Evolutionary conservation across 176 grass and related monocot species (phyloP).

Genomic region (Saccharum officinarum): DNA sequence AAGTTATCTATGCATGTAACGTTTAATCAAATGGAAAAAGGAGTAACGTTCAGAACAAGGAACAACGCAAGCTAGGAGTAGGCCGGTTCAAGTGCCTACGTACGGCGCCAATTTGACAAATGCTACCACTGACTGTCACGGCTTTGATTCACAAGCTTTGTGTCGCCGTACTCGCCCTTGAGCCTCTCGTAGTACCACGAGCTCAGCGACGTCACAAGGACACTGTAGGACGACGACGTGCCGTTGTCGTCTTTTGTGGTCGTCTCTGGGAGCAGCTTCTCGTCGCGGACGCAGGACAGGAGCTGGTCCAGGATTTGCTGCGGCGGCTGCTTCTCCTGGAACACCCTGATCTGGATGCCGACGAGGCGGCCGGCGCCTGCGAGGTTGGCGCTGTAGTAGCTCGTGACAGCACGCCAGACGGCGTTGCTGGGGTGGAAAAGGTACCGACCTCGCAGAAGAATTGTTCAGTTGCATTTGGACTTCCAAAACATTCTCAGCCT

Average conservation of each 20-base stretch:
- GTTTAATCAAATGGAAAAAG: too few species aligned
- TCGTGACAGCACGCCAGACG: constrained; percentile 50
- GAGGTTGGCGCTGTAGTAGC: constrained; percentile 41
- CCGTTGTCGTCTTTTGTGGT: background rate
- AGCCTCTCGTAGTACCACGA: constrained; percentile 37
- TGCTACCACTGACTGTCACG: background rate
- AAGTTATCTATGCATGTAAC: too few species aligned
- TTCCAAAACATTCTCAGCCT: too few species aligned
- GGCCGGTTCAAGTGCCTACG: background rate
- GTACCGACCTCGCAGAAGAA: too few species aligned
- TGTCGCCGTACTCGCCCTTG: constrained; percentile 16
- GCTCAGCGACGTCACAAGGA: constrained; percentile 36
- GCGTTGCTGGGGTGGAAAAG: constrained; percentile 65
- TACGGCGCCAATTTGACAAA: background rate
- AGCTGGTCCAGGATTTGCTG: constrained; percentile 37
- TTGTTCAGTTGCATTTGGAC: too few species aligned
- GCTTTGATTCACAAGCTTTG: constrained; percentile 52
- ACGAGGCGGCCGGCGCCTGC: constrained; percentile 27
- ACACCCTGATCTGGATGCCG: constrained; percentile 51
- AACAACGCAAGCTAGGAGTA: too few species aligned
- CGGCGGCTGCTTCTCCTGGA: background rate
- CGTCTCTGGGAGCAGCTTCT: constrained; percentile 30
- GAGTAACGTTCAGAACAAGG: too few species aligned
- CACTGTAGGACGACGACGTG: background rate
- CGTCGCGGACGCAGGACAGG: constrained; percentile 25